Evolutionary conservation across 495 filamentous ascomycete species (phyloP).

Genomic region (Podospora sp.): DNA sequence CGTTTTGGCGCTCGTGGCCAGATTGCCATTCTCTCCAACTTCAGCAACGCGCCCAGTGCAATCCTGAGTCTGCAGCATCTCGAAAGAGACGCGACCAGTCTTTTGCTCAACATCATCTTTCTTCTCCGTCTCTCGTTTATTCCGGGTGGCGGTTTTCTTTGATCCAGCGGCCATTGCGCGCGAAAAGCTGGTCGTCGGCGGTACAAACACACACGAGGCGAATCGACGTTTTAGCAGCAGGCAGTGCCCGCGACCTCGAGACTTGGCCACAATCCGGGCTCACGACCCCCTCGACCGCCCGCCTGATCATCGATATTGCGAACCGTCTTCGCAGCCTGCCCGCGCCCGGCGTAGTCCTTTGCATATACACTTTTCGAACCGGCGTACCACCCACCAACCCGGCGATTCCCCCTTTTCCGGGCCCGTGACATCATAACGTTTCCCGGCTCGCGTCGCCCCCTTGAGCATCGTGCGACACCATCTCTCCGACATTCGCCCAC

Average conservation of each 20-base stretch:
- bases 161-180: neutral
- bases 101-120: slow-evolving; percentile 11
- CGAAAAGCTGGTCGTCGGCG: neutral
- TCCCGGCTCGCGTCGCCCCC: slow-evolving; percentile 9
- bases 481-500: slow-evolving; percentile 2
- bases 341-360: neutral
- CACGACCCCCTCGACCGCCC: neutral
- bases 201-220: neutral
- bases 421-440: slow-evolving; percentile 21
- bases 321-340: no score
- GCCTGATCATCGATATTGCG: neutral
- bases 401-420: slow-evolving; percentile 9
- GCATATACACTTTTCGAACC: neutral
- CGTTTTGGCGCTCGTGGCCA: slow-evolving; percentile 25
- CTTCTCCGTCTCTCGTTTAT: slow-evolving; percentile 26
- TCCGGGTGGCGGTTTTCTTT: slow-evolving; percentile 12
- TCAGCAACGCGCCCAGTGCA: slow-evolving; percentile 7
- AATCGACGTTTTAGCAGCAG: neutral
- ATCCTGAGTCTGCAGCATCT: slow-evolving; percentile 13
- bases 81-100: slow-evolving; percentile 9
- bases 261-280: neutral
- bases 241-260: slow-evolving; percentile 15
- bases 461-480: slow-evolving; percentile 26
- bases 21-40: slow-evolving; percentile 5
- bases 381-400: neutral